Evolutionary conservation across 2,329 filamentous ascomycete species (phyloP).

Genomic region (Fusarium clavum): DNA sequence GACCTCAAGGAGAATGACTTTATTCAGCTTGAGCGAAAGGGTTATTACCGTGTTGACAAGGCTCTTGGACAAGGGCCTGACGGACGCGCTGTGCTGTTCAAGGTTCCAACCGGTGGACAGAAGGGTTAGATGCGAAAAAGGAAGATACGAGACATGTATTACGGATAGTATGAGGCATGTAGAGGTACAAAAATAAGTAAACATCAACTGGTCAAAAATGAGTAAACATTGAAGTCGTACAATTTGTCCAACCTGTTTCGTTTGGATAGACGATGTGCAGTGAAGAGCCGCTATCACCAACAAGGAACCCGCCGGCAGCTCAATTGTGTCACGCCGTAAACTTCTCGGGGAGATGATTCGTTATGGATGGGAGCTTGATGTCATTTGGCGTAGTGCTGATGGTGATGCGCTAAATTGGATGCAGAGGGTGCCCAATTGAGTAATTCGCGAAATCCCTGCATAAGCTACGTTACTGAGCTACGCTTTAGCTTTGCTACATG

Average conservation of each 20-base stretch:
- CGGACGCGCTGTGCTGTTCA: slow-evolving; percentile 67
- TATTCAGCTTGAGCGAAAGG: slow-evolving; percentile 94
- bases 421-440: background rate
- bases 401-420: slow-evolving; percentile 1
- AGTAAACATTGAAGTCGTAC: background rate
- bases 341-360: background rate
- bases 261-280: background rate
- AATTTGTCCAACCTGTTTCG: background rate
- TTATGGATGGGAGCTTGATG: slow-evolving; percentile 10
- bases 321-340: background rate
- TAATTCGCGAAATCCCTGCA: slow-evolving; percentile 9
- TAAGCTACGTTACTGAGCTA: background rate
- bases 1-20: slow-evolving; percentile 88
- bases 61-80: slow-evolving; percentile 62
- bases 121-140: slow-evolving; percentile 38
- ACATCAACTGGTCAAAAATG: background rate
- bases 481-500: background rate
- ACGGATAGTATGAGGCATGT: background rate
- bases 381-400: slow-evolving; percentile 11
- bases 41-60: slow-evolving; percentile 89
- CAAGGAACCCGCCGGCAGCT: background rate
- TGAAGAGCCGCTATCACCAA: background rate
- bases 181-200: background rate
- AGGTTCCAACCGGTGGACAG: slow-evolving; percentile 67
- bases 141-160: background rate